A percentile compares a stretch with the other conserved stretches of the same genome.
Conservation (phyloP, 176 grass and related monocot genomes). For the Bonia amplexicaulis region DNA sequence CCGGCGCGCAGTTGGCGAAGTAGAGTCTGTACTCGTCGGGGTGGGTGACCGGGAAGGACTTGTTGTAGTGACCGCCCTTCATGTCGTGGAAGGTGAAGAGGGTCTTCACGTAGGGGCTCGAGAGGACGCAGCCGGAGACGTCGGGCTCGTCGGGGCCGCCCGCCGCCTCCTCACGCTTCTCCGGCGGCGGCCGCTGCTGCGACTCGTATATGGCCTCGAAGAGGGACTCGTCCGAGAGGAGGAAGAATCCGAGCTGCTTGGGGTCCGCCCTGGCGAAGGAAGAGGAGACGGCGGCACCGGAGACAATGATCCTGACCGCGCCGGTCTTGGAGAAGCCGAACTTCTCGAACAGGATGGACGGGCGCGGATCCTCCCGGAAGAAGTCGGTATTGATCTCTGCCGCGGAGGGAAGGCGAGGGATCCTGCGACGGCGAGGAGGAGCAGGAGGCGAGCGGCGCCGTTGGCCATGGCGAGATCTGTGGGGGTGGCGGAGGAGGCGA, state of each 20-base stretch:
- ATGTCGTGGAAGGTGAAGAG: slow-evolving; percentile 74
- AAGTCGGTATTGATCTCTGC: slow-evolving; percentile 71
- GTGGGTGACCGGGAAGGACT: slow-evolving; percentile 60
- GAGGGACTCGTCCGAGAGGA: slow-evolving; percentile 75
- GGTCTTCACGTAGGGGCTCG: slow-evolving; percentile 54
- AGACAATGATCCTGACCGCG: slow-evolving; percentile 44
- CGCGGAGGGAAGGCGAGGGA: slow-evolving; percentile 13
- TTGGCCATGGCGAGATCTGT: slow-evolving; percentile 33
- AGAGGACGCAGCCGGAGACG: slow-evolving; percentile 56
- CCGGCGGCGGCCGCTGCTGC: slow-evolving; percentile 15
- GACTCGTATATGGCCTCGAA: slow-evolving; percentile 56
- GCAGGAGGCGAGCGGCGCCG: neutral
- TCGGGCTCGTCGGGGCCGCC: slow-evolving; percentile 25
- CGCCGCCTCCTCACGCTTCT: slow-evolving; percentile 26
- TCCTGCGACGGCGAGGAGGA: slow-evolving; percentile 7
- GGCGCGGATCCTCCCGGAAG: slow-evolving; percentile 55
- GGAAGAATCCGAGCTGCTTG: slow-evolving; percentile 69
- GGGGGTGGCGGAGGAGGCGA: neutral
- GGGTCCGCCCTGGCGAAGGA: slow-evolving; percentile 40
- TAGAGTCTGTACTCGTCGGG: slow-evolving; percentile 93
- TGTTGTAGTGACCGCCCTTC: slow-evolving; percentile 40
- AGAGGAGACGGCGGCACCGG: slow-evolving; percentile 48
- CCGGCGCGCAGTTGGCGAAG: slow-evolving; percentile 89
- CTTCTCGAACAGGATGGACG: slow-evolving; percentile 90
- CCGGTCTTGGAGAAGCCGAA: slow-evolving; percentile 77